Percentiles rank a stretch among this genome's conserved stretches.
Evolutionary conservation across 2,329 filamentous ascomycete genomes (phyloP).

Genomic region (Rhexocercosporidium sp.): DNA sequence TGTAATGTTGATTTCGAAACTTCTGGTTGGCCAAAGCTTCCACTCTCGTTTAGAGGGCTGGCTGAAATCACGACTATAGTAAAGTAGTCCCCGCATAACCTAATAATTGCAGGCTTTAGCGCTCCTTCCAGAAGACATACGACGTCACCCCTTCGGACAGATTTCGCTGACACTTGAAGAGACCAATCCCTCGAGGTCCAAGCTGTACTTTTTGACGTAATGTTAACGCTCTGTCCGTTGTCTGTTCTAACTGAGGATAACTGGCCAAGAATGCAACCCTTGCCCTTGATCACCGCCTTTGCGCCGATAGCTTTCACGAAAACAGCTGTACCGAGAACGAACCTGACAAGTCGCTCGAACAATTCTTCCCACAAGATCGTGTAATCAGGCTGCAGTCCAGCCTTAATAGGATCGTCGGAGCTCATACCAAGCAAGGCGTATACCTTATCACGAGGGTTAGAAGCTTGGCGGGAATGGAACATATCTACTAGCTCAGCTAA

Average conservation of each 20-base stretch:
- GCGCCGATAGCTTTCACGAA: too few relatives aligned
- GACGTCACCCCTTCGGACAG: slow-evolving; percentile 14
- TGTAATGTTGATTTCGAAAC: slow-evolving; percentile 6
- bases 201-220: slow-evolving; percentile 17
- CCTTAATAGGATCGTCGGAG: too few relatives aligned
- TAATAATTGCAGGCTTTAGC: slow-evolving; percentile 23
- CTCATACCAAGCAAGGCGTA: too few relatives aligned
- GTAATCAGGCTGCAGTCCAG: too few relatives aligned
- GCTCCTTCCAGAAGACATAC: slow-evolving; percentile 24
- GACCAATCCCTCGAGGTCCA: slow-evolving; percentile 14
- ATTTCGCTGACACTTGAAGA: slow-evolving; percentile 20
- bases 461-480: too few relatives aligned
- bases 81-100: slow-evolving; percentile 26
- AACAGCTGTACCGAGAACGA: too few relatives aligned
- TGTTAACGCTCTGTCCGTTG: slow-evolving; percentile 19
- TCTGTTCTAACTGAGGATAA: slow-evolving; percentile 18
- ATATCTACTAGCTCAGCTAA: too few relatives aligned
- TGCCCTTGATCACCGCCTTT: slow-evolving; percentile 21
- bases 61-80: slow-evolving; percentile 17
- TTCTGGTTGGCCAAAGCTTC: slow-evolving; percentile 9
- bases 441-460: too few relatives aligned
- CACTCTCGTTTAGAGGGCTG: slow-evolving; percentile 4
- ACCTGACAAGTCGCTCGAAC: too few relatives aligned
- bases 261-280: slow-evolving; percentile 19
- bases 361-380: too few relatives aligned